Percentiles rank a stretch among this genome's conserved stretches.
Evolutionary conservation across 1,139 yeast genomes (phyloP).

Genomic region (Sugiyamaella pinicola): DNA sequence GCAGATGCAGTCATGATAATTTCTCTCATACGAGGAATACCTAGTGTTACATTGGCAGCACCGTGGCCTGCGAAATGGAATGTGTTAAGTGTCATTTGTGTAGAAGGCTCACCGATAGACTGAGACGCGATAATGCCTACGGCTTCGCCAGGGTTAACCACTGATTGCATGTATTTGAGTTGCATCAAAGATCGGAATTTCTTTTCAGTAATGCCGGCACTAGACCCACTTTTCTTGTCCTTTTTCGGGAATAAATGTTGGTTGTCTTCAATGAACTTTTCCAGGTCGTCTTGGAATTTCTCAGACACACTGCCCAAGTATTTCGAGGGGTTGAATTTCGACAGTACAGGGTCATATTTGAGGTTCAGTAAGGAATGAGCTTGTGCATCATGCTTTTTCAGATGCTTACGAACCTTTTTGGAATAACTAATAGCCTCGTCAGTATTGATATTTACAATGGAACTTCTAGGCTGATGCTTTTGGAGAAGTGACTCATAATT

Average conservation of each 20-base stretch:
- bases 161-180: constrained; percentile 94
- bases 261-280: constrained; percentile 62
- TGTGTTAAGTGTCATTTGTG: constrained; percentile 98
- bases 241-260: constrained; percentile 52
- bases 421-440: constrained; percentile 77
- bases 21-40: constrained; percentile 99
- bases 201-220: constrained; percentile 64
- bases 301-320: constrained; percentile 94
- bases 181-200: constrained; percentile 97
- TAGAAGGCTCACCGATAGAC: constrained; percentile 98
- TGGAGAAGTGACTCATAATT: constrained; percentile 84
- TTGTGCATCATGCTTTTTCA: constrained; percentile 63
- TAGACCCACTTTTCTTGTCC: constrained; percentile 37
- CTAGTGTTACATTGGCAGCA: constrained; percentile 98
- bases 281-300: constrained; percentile 79
- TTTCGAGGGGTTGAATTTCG: constrained; percentile 83
- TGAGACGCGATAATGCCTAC: constrained; percentile 99
- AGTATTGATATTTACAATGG: constrained; percentile 75
- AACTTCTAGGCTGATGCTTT: constrained; percentile 83
- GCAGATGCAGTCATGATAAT: constrained; percentile 99
- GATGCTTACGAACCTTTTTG: constrained; percentile 77
- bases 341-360: constrained; percentile 87
- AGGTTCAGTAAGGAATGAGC: constrained; percentile 57
- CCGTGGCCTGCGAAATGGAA: constrained; percentile 99
- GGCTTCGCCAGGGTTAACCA: constrained; percentile 94